Conservation (phyloP, 2,329 filamentous ascomycete genomes). For the Pseudohalonectria lignicola region DNA sequence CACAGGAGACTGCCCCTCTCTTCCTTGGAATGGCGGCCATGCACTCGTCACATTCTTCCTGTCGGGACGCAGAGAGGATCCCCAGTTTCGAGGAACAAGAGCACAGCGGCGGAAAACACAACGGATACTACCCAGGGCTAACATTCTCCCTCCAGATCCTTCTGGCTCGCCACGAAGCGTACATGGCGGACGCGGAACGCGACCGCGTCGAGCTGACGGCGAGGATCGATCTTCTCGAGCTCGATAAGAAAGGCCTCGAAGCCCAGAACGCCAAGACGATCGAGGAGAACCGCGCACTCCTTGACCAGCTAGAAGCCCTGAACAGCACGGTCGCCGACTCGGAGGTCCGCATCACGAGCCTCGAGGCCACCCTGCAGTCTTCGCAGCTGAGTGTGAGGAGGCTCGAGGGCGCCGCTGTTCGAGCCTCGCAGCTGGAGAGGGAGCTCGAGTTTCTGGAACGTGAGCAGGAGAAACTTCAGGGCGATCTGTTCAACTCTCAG, state of each 20-base stretch:
- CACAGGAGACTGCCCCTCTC: no score
- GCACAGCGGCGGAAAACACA: not conserved
- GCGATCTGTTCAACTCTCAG: slow-evolving; percentile 52
- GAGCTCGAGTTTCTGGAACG: slow-evolving; percentile 71
- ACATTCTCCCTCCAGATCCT: slow-evolving; percentile 74
- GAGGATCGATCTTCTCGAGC: slow-evolving; percentile 67
- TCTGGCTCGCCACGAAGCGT: slow-evolving; percentile 83
- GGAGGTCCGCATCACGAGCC: slow-evolving; percentile 64
- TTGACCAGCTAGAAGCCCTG: slow-evolving; percentile 75
- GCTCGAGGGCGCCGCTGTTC: slow-evolving; percentile 60
- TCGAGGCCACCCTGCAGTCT: slow-evolving; percentile 66
- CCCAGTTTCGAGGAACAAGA: no score
- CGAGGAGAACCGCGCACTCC: slow-evolving; percentile 69
- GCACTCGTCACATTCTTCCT: no score
- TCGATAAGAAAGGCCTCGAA: slow-evolving; percentile 63
- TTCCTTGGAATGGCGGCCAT: no score
- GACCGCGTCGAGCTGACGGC: slow-evolving; percentile 64
- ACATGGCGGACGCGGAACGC: slow-evolving; percentile 83
- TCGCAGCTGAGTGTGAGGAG: slow-evolving; percentile 69
- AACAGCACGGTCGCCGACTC: slow-evolving; percentile 73
- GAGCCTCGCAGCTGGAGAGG: slow-evolving; percentile 68
- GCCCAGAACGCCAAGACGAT: slow-evolving; percentile 65
- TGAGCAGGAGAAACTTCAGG: slow-evolving; percentile 66
- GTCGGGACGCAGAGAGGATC: no score
- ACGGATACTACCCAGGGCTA: slow-evolving; percentile 27